Conservation (phyloP, 495 filamentous ascomycete species). For the Lindgomyces ingoldianus region DNA sequence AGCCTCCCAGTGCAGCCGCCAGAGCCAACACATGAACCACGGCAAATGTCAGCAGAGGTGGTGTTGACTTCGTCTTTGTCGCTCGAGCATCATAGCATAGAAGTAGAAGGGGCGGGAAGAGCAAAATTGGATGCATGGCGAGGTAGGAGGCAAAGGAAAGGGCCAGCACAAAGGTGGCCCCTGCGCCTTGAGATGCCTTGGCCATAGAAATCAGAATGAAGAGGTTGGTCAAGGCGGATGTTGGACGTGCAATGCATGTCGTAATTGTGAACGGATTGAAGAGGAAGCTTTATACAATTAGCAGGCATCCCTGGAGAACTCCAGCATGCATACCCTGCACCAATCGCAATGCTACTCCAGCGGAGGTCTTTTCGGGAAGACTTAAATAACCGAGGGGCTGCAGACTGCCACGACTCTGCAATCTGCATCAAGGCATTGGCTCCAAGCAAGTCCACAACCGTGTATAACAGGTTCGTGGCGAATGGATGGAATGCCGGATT, state of each 20-base stretch:
- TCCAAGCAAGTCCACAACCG: slow-evolving; percentile 76
- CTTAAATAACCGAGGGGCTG: slow-evolving; percentile 68
- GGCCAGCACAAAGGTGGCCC: slow-evolving; percentile 78
- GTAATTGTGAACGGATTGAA: slow-evolving; percentile 95
- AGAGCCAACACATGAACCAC: slow-evolving; percentile 48
- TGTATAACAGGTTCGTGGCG: slow-evolving; percentile 77
- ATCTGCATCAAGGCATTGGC: slow-evolving; percentile 81
- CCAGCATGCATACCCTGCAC: slow-evolving; percentile 63
- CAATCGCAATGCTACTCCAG: slow-evolving; percentile 76
- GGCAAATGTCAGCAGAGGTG: slow-evolving; percentile 51
- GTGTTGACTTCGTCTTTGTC: slow-evolving; percentile 14
- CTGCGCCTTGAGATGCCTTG: slow-evolving; percentile 74
- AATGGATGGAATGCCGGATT: slow-evolving; percentile 63
- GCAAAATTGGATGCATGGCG: slow-evolving; percentile 84
- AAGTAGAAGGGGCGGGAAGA: slow-evolving; percentile 79
- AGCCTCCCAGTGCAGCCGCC: slow-evolving; percentile 49
- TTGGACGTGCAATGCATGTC: slow-evolving; percentile 89
- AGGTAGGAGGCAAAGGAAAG: slow-evolving; percentile 85
- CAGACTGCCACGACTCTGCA: slow-evolving; percentile 77
- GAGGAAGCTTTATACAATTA: slow-evolving; percentile 62
- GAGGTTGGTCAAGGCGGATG: slow-evolving; percentile 85
- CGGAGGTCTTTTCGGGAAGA: slow-evolving; percentile 75
- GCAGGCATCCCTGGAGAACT: slow-evolving; percentile 15
- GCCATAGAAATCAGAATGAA: slow-evolving; percentile 83
- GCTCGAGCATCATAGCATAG: slow-evolving; percentile 68